Percentiles rank a stretch among this genome's conserved stretches.
These are phyloP conservation scores for Atractiella rhizophila DNA, from an alignment of 768 basidiomycete species.

Conservation along the genomic window DNA sequence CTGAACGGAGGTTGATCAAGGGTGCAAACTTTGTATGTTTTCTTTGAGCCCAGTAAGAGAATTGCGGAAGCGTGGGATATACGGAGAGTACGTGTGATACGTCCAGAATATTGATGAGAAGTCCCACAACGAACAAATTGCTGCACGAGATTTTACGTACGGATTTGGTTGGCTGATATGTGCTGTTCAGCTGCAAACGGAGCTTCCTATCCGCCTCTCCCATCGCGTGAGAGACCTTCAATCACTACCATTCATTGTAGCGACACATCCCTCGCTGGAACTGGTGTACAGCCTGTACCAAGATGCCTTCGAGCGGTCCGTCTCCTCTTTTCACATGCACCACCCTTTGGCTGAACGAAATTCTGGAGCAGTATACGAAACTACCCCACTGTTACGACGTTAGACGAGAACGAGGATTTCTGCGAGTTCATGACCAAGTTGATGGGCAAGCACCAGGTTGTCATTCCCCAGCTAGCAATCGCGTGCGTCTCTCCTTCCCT, in stretches of 20 bases:
- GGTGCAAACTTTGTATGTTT: slow-evolving; percentile 13
- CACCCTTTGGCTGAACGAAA: too few species aligned
- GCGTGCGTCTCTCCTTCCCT: too few species aligned
- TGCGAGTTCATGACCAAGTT: slow-evolving; percentile 52
- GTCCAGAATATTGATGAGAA: too few species aligned
- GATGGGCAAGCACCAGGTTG: slow-evolving; percentile 50
- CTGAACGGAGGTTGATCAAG: slow-evolving; percentile 10
- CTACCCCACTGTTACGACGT: too few species aligned
- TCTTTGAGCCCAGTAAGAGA: too few species aligned
- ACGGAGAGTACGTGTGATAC: too few species aligned
- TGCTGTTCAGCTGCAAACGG: slow-evolving; percentile 37
- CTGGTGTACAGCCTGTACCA: slow-evolving; percentile 53
- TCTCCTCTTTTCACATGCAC: too few species aligned
- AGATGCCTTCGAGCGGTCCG: slow-evolving; percentile 11
- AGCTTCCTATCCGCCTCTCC: slow-evolving; percentile 61
- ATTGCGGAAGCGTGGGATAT: too few species aligned
- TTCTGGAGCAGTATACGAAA: slow-evolving; percentile 44
- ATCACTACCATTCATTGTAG: slow-evolving; percentile 56
- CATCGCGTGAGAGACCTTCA: slow-evolving; percentile 68
- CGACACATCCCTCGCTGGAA: slow-evolving; percentile 56
- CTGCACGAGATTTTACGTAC: too few species aligned
- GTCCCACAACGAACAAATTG: neutral
- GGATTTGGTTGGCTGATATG: neutral
- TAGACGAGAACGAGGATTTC: slow-evolving; percentile 51
- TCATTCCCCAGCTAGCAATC: too few species aligned